Evolutionary conservation across 805 yeast genomes (phyloP), one percentile per base, ranked within the genome.

Genomic region (Metschnikowia reukaufii): DNA sequence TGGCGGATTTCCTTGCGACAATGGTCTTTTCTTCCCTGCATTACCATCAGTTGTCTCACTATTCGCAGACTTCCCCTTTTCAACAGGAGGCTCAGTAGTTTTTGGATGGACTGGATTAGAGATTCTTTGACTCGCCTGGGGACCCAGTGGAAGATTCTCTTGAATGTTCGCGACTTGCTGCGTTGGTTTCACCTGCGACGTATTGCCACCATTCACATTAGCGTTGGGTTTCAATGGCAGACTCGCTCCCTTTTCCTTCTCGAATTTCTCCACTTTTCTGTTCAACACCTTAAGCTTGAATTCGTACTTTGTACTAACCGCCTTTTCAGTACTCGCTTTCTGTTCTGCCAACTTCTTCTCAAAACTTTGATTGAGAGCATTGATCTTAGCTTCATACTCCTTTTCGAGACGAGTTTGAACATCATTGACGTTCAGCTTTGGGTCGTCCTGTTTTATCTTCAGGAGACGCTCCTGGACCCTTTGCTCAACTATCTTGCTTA

Each of bases 231-330:
- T 19, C 25, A 17, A 21, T 2, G 39, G 29, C n/a, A 34, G n/a
- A 21, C 4, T 13, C 9, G 21, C 2, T 13, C 17, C 21, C 21
- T 36, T 41, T 23, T 41, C 47, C 30, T 43, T 44, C 35, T 77
- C 81, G 23, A 78, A 67, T 42, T 74, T 74, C 36, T 77, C 81
- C n/a, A 79, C 66, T 60, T 77, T 82, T 52, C 72, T 71, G 54
- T 74, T 76, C 55, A 81, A 67, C 62, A 84, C 75, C 48, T 74
- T 77, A 47, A 76, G 73, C 54, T 82, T 77, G 62, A 85, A 76
- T 49, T 78, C 84, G 39, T 74, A 76, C 57, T 82, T 82, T 59
- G 81, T 78, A 41, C 78, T 77, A 36, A 79, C 76, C 20, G 78
- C 77, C 44, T 70, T 68, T 40, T 78, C 67, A 2, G 77, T 73